A percentile compares a stretch with the other conserved stretches of the same genome.
Evolutionary conservation across 495 filamentous ascomycete species (phyloP).

Genomic region (Coniosporium apollinis): DNA sequence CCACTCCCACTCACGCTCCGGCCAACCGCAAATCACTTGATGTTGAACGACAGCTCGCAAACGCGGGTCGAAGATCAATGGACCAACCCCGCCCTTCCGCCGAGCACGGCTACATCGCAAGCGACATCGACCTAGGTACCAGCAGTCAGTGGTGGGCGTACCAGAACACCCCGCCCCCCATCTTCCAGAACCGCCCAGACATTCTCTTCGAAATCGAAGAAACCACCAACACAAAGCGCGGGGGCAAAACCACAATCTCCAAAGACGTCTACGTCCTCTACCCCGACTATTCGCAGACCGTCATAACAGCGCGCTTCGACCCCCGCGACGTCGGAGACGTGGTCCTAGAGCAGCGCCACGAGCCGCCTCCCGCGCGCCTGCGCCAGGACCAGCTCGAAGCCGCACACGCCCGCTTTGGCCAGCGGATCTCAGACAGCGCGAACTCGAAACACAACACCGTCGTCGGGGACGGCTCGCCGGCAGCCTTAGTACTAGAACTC

Average conservation of each 20-base stretch:
- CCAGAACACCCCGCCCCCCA: constrained; percentile 55
- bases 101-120: constrained; percentile 70
- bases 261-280: constrained; percentile 77
- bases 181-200: constrained; percentile 61
- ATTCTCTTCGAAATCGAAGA: constrained; percentile 74
- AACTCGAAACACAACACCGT: constrained; percentile 54
- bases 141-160: constrained; percentile 71
- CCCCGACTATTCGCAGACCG: constrained; percentile 89
- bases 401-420: constrained; percentile 61
- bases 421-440: constrained; percentile 51
- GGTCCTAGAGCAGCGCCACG: constrained; percentile 69
- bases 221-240: constrained; percentile 45
- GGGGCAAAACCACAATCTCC: constrained; percentile 49
- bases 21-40: constrained; percentile 51
- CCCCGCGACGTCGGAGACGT: constrained; percentile 53
- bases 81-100: constrained; percentile 48
- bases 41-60: constrained; percentile 32
- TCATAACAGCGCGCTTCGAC: constrained; percentile 71
- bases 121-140: constrained; percentile 62
- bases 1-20: constrained; percentile 8
- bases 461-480: constrained; percentile 69
- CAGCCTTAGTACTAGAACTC: constrained; percentile 60
- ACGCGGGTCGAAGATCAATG: constrained; percentile 47
- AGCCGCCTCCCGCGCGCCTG: constrained; percentile 59
- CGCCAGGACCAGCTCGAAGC: constrained; percentile 91